Percentiles rank a stretch among this genome's conserved stretches.
Evolutionary conservation across 2,329 filamentous ascomycete genomes (phyloP).

Genomic region (Neocucurbitaria cava): DNA sequence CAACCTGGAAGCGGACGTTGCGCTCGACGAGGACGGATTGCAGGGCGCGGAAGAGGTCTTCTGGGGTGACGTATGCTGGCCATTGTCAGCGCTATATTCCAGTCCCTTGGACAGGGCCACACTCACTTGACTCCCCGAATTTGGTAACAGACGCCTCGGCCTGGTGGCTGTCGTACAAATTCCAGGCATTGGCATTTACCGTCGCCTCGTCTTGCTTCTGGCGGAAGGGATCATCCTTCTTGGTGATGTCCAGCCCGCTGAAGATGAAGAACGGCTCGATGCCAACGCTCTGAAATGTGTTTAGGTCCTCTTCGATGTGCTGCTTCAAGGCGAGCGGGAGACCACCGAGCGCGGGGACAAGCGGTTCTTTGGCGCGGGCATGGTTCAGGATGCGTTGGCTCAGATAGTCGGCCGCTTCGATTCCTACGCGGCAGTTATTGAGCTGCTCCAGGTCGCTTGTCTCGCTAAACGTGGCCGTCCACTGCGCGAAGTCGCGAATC

Average conservation of each 20-base stretch:
- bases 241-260: conserved; percentile 81
- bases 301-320: conserved; percentile 78
- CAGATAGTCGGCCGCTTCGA: conserved; percentile 91
- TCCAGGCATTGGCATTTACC: conserved; percentile 83
- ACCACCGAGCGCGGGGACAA: conserved; percentile 88
- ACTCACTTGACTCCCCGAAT: conserved; percentile 82
- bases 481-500: conserved; percentile 62
- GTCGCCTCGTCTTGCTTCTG: conserved; percentile 69
- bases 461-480: conserved; percentile 61
- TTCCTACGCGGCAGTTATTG: conserved; percentile 76
- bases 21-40: conserved; percentile 75
- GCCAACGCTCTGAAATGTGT: conserved; percentile 71
- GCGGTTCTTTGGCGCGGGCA: conserved; percentile 73
- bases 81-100: conserved; percentile 14
- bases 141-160: conserved; percentile 81
- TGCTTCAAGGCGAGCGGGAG: conserved; percentile 78
- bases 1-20: conserved; percentile 77
- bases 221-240: conserved; percentile 66
- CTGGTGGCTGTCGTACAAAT: conserved; percentile 80
- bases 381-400: conserved; percentile 69
- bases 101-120: background rate
- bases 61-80: conserved; percentile 67
- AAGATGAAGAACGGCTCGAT: conserved; percentile 91
- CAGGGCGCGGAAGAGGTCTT: conserved; percentile 77
- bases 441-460: conserved; percentile 72